Base-by-base conservation (phyloP, 2,329 filamentous ascomycete genomes). In the Fusarium domesticum region DNA sequence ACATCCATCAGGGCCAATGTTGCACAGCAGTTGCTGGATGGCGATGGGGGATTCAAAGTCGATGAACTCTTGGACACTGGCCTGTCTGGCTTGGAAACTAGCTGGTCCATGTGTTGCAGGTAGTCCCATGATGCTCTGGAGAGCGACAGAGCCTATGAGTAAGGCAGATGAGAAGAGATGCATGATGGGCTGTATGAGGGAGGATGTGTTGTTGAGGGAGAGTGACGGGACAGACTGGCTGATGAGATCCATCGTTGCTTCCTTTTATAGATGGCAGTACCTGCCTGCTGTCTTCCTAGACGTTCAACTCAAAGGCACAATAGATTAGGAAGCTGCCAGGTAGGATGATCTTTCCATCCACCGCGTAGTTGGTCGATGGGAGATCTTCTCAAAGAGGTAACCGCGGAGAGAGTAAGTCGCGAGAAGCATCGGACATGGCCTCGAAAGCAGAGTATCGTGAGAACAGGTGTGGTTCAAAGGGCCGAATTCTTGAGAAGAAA, bases 1-100 rank as follows among this genome's bases (percentile, higher is more conserved):
- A 52, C 75, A 76, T 18, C 80, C 80, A 42, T 63, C 63, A 8
- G 76, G 62, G 4, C 81, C 80, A 50, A 84, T 81, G 57, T 83
- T 84, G 66, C 76, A 80, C 30, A 82, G 62, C 18, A 83, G 66
- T 45, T 75, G 69, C 8, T 67, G 60, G 19, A 80, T 57, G 3
- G 80, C 76, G 53, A 79, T 69, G 6, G 75, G 70, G 14, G 68
- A 72, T 61, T 83, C 73, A 0, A 67, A 70, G 20, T 70, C 61
- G 51, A 84, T 69, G 60, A 77, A 84, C 23, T 69, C 66, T 51
- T 78, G 74, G 12, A 81, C 72, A 18, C 69, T 67, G 37, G 74
- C 68, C 57, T 73, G 78, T 44, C 70, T 52, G 28, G 41, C 37
- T 15, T 43, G 39, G 36, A 77, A 50, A 20, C 62, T 58, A 56